phyloP scores from a whole-genome alignment of 805 yeast species.

The Komagataella mondaviorum region DNA sequence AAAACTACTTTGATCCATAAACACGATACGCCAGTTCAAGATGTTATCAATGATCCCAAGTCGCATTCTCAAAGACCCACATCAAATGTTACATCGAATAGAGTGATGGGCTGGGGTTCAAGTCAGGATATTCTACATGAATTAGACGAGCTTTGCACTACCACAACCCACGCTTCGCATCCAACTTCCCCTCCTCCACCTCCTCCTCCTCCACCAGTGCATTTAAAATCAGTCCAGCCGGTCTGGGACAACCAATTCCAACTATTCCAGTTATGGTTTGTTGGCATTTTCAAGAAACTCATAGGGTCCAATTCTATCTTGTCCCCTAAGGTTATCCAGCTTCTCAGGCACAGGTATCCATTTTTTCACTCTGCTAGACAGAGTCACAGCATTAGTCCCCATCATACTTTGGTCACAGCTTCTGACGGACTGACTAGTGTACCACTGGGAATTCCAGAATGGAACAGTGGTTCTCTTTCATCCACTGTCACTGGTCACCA shows the following conservation, averaged over 20 bases:
- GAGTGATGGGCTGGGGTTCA: background rate
- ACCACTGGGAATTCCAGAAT: background rate
- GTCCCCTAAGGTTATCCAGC: background rate
- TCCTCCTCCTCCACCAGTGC: background rate
- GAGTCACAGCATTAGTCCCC: background rate
- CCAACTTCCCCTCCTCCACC: background rate
- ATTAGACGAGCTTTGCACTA: background rate
- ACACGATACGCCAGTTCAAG: background rate
- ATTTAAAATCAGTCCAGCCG: background rate
- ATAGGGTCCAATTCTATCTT: background rate
- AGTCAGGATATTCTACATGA: background rate
- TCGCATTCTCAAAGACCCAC: background rate
- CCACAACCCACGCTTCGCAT: background rate
- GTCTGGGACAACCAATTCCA: background rate
- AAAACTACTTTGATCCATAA: background rate
- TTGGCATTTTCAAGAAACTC: background rate
- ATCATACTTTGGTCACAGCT: background rate
- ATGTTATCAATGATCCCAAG: background rate
- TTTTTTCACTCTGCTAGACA: background rate
- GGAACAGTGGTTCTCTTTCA: background rate
- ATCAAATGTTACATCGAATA: background rate
- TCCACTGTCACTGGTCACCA: background rate
- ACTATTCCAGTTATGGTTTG: background rate
- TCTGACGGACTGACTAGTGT: background rate
- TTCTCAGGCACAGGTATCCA: background rate